Evolutionary conservation across 768 basidiomycete species (phyloP).

Genomic region (Dentipellis fragilis): DNA sequence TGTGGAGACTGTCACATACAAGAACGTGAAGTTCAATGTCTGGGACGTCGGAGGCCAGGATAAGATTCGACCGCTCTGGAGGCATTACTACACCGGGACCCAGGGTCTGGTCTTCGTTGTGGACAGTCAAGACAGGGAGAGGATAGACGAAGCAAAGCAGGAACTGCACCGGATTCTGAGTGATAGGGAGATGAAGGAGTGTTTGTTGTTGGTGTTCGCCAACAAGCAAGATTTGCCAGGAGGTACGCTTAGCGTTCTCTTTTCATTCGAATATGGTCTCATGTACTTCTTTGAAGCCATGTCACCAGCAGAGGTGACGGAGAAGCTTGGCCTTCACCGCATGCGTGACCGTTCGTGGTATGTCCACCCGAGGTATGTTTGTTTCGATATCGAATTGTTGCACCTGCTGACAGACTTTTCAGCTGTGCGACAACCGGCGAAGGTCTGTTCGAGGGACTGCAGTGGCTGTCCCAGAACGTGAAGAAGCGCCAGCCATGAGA

Average conservation of each 20-base stretch:
- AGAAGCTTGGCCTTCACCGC: constrained; percentile 87
- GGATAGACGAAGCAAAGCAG: constrained; percentile 93
- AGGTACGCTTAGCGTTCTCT: constrained; percentile 42
- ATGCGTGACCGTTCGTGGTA: constrained; percentile 99
- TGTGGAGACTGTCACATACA: constrained; percentile 98
- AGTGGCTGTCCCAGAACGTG: constrained; percentile 96
- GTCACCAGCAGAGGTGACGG: constrained; percentile 99
- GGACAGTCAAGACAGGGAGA: constrained; percentile 90
- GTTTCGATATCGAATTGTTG: background rate
- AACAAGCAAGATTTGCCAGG: constrained; percentile 98
- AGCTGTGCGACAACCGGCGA: constrained; percentile 97
- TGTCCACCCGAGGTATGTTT: constrained; percentile 87
- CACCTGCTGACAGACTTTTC: background rate
- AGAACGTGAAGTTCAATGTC: constrained; percentile 93
- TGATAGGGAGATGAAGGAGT: constrained; percentile 98
- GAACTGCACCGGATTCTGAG: constrained; percentile 93
- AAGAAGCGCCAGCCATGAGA: constrained; percentile 77
- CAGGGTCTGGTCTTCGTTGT: constrained; percentile 98
- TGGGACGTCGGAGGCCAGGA: constrained; percentile 99
- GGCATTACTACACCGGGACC: constrained; percentile 98
- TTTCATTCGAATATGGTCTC: background rate
- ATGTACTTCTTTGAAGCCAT: constrained; percentile 48
- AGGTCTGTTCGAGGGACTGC: constrained; percentile 92
- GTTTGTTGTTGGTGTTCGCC: constrained; percentile 93
- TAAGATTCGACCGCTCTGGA: constrained; percentile 96